A percentile compares a stretch with the other conserved stretches of the same genome.
Evolutionary conservation across 495 filamentous ascomycete species (phyloP).

Genomic region (Pseudevernia furfuracea): DNA sequence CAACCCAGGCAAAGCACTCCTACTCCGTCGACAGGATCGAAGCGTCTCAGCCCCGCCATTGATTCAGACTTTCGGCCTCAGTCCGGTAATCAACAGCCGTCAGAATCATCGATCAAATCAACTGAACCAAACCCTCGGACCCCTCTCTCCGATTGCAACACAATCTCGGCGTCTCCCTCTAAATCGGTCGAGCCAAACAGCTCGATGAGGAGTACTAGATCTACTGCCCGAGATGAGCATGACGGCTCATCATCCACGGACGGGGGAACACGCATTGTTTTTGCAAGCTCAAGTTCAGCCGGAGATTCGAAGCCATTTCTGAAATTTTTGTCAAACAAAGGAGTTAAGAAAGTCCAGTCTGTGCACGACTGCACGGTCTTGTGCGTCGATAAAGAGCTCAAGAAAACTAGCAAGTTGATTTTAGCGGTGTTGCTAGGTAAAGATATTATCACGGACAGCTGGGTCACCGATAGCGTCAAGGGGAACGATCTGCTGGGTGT

Average conservation of each 20-base stretch:
- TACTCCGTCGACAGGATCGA: neutral
- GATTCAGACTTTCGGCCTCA: neutral
- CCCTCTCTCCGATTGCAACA: neutral
- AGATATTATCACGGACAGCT: conserved; percentile 35
- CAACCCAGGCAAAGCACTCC: neutral
- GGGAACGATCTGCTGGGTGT: conserved; percentile 26
- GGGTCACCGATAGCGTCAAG: conserved; percentile 30
- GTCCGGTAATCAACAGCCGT: neutral
- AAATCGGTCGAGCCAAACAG: neutral
- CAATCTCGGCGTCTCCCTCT: neutral
- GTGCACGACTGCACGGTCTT: conserved; percentile 30
- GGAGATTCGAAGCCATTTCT: conserved; percentile 15
- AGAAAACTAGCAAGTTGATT: conserved; percentile 36
- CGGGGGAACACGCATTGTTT: conserved; percentile 13
- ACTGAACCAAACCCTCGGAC: neutral
- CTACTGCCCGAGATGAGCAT: conserved; percentile 1
- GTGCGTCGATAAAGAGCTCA: conserved; percentile 33
- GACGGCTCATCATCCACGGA: neutral
- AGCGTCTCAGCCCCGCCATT: neutral
- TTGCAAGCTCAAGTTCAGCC: conserved; percentile 22
- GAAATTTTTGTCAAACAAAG: conserved; percentile 31
- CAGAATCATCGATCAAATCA: neutral
- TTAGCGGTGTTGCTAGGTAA: conserved; percentile 30
- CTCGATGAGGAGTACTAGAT: conserved; percentile 20
- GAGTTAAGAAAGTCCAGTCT: conserved; percentile 24